phyloP scores from a whole-genome alignment of 2,329 filamentous ascomycete species.

The Pseudogymnoascus sp. region DNA sequence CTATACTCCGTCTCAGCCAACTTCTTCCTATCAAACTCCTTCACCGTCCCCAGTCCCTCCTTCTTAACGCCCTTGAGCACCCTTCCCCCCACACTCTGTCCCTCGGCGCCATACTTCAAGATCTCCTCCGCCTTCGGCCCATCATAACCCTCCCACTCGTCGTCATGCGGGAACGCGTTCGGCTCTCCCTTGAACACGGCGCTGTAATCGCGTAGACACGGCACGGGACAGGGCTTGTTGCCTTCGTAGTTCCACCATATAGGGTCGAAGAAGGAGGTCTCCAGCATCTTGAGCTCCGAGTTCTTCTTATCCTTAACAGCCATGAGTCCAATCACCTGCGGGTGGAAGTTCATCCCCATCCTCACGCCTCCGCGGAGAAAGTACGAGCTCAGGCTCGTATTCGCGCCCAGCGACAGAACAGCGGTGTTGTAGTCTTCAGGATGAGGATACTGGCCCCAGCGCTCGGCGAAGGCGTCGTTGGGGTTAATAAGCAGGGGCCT shows the following conservation, averaged over 20 bases:
- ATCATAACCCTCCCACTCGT: constrained; percentile 46
- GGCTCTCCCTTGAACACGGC: constrained; percentile 41
- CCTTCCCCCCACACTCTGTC: neutral
- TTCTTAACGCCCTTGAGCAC: constrained; percentile 7
- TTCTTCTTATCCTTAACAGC: constrained; percentile 46
- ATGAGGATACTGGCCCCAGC: constrained; percentile 43
- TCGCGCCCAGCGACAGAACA: constrained; percentile 47
- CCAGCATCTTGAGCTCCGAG: constrained; percentile 46
- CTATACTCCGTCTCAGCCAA: constrained; percentile 34
- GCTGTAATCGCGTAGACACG: constrained; percentile 44
- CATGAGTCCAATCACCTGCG: constrained; percentile 45
- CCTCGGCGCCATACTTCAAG: neutral
- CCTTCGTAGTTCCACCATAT: constrained; percentile 47
- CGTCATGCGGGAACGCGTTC: constrained; percentile 34
- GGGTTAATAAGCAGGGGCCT: constrained; percentile 42
- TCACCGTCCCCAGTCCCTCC: constrained; percentile 14
- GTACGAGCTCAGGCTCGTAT: constrained; percentile 45
- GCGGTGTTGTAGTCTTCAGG: constrained; percentile 50
- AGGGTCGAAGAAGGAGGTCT: constrained; percentile 47
- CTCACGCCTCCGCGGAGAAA: constrained; percentile 45
- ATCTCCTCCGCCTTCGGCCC: constrained; percentile 33
- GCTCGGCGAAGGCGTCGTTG: constrained; percentile 41
- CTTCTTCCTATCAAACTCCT: constrained; percentile 19
- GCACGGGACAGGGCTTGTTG: constrained; percentile 37
- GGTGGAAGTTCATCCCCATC: constrained; percentile 51